phyloP scores from a whole-genome alignment of 768 basidiomycete species.

The Trichaptum fuscoviolaceum region DNA sequence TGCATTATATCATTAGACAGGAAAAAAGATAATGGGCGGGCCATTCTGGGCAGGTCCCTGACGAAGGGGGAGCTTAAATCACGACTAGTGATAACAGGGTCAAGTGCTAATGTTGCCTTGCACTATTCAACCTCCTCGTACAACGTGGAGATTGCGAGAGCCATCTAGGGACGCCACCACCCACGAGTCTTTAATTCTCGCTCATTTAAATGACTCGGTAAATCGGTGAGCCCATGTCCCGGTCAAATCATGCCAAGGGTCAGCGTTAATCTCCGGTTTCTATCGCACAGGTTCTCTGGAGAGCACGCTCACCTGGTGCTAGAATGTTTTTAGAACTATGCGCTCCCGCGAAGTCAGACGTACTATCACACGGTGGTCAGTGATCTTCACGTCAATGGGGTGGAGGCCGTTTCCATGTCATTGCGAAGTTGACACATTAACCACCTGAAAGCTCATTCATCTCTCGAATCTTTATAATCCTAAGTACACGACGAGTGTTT shows the following conservation, averaged over 20 bases:
- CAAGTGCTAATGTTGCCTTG: not conserved
- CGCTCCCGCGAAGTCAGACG: too few relatives aligned
- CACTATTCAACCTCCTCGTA: not conserved
- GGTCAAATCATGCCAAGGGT: not conserved
- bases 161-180: not conserved
- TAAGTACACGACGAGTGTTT: too few relatives aligned
- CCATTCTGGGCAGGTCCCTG: not conserved
- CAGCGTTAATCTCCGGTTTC: not conserved
- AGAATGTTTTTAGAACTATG: too few relatives aligned
- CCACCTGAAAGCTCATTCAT: too few relatives aligned
- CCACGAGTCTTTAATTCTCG: not conserved
- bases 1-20: not conserved
- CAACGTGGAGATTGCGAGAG: not conserved
- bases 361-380: too few relatives aligned
- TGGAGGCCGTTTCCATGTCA: too few relatives aligned
- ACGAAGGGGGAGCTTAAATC: not conserved
- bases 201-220: not conserved
- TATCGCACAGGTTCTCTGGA: not conserved
- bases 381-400: too few relatives aligned
- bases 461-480: too few relatives aligned
- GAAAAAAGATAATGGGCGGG: not conserved
- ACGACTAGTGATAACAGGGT: not conserved
- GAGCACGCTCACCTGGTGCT: too few relatives aligned
- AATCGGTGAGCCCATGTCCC: not conserved
- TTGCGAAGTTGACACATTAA: too few relatives aligned